Evolutionary conservation across 2,329 filamentous ascomycete genomes (phyloP), one percentile per base, ranked within the genome.

Genomic region (Colletotrichum tanaceti): DNA sequence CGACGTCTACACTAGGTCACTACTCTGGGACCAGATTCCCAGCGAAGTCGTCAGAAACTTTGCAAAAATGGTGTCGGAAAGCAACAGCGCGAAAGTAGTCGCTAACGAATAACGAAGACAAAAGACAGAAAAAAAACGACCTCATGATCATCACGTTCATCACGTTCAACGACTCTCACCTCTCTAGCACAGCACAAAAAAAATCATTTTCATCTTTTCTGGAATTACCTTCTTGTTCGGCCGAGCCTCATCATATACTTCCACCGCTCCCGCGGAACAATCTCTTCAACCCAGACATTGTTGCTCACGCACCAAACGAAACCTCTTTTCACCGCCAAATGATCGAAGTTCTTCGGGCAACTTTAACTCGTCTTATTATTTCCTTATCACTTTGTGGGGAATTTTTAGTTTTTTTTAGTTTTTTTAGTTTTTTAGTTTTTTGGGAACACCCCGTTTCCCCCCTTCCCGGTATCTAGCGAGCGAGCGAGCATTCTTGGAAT

Each of bases 11-110:
- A 97, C 94, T 41, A 89, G 95, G 66, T 97, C 93, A 71, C 86
- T 98, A 70, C 89, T 98, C 66, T 97, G 93, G 93, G 94, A 98
- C 76, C 93, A 94, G 80, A 94, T 98, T 74, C 94, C 96, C 16
- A 87, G 89, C 74, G 94, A 98, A 72, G 94, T 98, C 57, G 93
- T 99, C 62, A 89, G 90, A 74, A 93, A 95, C 78, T 98, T 98
- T 83, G 93, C 92, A 75, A 92, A 93, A 80, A 94, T 97, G 87
- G 92, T 97, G 74, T 89, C 91, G 72, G 92, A 96, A 76, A 91
- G 87, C 80, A 90, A 86, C 79, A 83, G 80, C 73, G 78, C 79
- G 66, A 78, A 81, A 74, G 77, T 78, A 72, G 79, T 70, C 73
- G 65, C 70, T 65, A 66, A 80, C 75, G 79, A 79, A 73, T 77